A percentile compares a stretch with the other conserved stretches of the same genome.
These are phyloP conservation scores for Globisporangium irregulare DNA, from an alignment of 352 stramenopile genomes.

Conservation along the genomic window DNA sequence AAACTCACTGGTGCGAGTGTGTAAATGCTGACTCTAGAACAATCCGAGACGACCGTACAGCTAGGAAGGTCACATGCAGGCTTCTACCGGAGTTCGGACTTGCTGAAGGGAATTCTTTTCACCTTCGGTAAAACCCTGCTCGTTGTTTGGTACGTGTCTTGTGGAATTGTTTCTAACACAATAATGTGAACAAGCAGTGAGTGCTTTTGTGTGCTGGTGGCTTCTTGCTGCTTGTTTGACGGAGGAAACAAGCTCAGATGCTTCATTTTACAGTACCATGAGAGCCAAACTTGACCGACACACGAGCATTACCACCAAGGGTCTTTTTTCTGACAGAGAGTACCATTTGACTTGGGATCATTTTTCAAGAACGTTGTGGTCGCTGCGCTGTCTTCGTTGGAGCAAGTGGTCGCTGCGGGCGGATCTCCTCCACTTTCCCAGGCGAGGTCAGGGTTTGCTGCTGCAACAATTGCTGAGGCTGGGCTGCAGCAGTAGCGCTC, in stretches of 20 bases:
- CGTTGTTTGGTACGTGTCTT: neutral
- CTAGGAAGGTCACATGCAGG: neutral
- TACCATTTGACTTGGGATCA: too few species aligned
- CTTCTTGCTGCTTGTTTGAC: neutral
- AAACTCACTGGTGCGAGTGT: neutral
- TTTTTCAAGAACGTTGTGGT: neutral
- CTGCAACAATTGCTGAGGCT: neutral
- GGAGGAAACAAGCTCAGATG: neutral
- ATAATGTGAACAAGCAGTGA: neutral
- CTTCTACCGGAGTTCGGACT: neutral
- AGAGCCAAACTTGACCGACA: too few species aligned
- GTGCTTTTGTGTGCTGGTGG: neutral
- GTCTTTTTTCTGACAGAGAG: too few species aligned
- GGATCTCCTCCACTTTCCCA: constrained; percentile 17
- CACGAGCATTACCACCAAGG: too few species aligned
- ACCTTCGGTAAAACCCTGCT: neutral
- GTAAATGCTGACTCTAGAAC: constrained; percentile 10
- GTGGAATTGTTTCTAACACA: neutral
- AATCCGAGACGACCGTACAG: constrained; percentile 22
- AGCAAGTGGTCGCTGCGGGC: constrained; percentile 8
- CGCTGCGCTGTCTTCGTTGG: constrained; percentile 3
- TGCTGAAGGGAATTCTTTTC: neutral
- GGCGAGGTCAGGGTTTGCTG: neutral
- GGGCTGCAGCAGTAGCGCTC: neutral
- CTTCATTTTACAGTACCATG: too few species aligned